These are phyloP conservation scores for Pyrenochaeta sp. DNA, from an alignment of 2,329 filamentous ascomycete genomes.

Conservation along the genomic window DNA sequence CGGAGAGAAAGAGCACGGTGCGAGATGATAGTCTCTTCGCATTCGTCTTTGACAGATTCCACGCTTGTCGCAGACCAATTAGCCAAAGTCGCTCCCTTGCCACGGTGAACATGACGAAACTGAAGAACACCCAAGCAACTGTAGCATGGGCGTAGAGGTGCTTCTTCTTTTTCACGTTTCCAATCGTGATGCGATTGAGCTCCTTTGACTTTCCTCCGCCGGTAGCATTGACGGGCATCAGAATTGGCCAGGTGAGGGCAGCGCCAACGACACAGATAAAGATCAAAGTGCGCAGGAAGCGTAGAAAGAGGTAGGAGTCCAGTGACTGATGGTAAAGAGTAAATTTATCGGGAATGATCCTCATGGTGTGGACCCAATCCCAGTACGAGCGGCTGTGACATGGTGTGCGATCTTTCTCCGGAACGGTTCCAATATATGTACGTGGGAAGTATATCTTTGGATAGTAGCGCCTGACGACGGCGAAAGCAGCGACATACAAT, in stretches of 20 bases:
- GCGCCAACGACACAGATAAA: conserved; percentile 85
- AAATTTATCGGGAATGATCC: conserved; percentile 72
- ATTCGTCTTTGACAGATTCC: conserved; percentile 84
- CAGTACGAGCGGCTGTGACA: conserved; percentile 41
- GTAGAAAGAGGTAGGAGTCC: conserved; percentile 89
- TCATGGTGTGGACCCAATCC: conserved; percentile 59
- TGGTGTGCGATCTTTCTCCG: conserved; percentile 54
- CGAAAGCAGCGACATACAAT: conserved; percentile 47
- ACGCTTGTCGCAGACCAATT: conserved; percentile 92
- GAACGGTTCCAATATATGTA: conserved; percentile 56
- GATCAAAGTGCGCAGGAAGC: conserved; percentile 81
- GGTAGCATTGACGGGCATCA: conserved; percentile 89
- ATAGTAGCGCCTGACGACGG: conserved; percentile 53
- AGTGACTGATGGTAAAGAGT: conserved; percentile 90
- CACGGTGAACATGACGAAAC: conserved; percentile 87
- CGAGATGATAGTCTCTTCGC: conserved; percentile 86
- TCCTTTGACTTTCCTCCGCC: conserved; percentile 71
- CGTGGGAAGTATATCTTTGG: conserved; percentile 56
- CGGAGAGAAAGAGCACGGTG: conserved; percentile 87
- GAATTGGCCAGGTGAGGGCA: conserved; percentile 83
- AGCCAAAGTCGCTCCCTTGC: conserved; percentile 90
- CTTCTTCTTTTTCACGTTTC: conserved; percentile 73
- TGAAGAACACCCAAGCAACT: conserved; percentile 81
- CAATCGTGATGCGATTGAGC: conserved; percentile 80
- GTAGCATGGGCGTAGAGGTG: conserved; percentile 81